A percentile compares a stretch with the other conserved stretches of the same genome.
These are phyloP conservation scores for Heliamphora exappendiculata DNA, from an alignment of 148 eudicot genomes.

Conservation along the genomic window DNA sequence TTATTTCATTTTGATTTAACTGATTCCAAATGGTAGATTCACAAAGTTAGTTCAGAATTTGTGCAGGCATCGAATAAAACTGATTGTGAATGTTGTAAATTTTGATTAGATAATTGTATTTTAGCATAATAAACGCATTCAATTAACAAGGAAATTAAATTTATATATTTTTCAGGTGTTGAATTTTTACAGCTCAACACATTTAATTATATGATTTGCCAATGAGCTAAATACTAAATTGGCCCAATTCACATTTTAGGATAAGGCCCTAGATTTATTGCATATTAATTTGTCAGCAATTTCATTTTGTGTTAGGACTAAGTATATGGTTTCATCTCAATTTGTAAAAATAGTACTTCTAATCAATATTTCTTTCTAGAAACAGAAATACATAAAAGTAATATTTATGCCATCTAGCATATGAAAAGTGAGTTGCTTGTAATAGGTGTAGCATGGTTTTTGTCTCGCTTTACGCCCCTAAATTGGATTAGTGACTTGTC, in stretches of 20 bases:
- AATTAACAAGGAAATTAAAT: neutral
- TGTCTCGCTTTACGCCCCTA: neutral
- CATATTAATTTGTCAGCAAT: neutral
- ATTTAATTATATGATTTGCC: neutral
- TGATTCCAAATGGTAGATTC: neutral
- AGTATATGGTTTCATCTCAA: neutral
- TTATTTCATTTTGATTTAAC: no score
- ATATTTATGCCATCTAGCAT: neutral
- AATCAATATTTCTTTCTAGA: neutral
- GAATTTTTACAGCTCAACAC: no score
- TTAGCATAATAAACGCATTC: neutral
- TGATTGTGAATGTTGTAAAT: neutral
- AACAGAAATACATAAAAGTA: neutral
- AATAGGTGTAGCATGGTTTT: neutral
- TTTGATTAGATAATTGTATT: neutral
- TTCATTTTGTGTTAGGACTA: neutral
- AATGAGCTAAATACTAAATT: neutral
- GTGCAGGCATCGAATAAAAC: neutral
- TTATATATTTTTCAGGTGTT: no score
- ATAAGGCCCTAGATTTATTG: neutral
- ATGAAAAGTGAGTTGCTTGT: neutral
- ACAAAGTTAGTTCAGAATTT: neutral
- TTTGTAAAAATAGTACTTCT: neutral
- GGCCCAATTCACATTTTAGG: neutral
- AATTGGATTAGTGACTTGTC: neutral